phyloP scores from a whole-genome alignment of 441 rosid species.

The Populus trichocarpa region DNA sequence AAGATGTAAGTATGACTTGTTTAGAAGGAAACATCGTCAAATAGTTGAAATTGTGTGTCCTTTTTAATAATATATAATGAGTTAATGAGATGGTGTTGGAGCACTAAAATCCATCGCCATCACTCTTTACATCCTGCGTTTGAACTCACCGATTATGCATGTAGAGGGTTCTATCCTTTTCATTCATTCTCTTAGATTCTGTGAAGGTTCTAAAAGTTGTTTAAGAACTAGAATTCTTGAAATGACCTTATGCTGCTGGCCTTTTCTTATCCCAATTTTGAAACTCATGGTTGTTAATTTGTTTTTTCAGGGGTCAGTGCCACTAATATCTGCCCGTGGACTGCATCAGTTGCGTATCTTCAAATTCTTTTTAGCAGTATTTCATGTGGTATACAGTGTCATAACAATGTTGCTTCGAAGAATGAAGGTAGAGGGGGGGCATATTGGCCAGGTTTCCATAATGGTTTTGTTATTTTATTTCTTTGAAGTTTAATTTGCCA shows the following conservation, averaged over 20 bases:
- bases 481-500: not conserved
- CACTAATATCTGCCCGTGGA: conserved; percentile 70
- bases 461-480: not conserved
- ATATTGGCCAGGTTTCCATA: not conserved
- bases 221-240: not conserved
- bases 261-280: not conserved
- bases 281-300: not conserved
- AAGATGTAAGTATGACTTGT: conserved; percentile 24
- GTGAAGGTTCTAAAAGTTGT: not conserved
- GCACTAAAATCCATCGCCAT: no score
- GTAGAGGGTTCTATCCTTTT: not conserved
- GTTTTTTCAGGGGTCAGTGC: conserved; percentile 47
- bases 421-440: conserved; percentile 50
- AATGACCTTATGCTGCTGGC: not conserved
- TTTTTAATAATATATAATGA: no score
- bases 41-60: no score
- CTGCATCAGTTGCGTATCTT: conserved; percentile 90
- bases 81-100: no score
- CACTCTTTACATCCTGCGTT: not conserved
- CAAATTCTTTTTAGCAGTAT: conserved; percentile 88
- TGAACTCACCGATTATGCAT: not conserved
- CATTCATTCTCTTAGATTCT: not conserved
- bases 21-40: not conserved
- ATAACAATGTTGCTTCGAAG: conserved; percentile 83
- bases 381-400: conserved; percentile 78